Evolutionary conservation across 1,139 yeast genomes (phyloP), one percentile per base, ranked within the genome.

Genomic region (Pichia sp.): DNA sequence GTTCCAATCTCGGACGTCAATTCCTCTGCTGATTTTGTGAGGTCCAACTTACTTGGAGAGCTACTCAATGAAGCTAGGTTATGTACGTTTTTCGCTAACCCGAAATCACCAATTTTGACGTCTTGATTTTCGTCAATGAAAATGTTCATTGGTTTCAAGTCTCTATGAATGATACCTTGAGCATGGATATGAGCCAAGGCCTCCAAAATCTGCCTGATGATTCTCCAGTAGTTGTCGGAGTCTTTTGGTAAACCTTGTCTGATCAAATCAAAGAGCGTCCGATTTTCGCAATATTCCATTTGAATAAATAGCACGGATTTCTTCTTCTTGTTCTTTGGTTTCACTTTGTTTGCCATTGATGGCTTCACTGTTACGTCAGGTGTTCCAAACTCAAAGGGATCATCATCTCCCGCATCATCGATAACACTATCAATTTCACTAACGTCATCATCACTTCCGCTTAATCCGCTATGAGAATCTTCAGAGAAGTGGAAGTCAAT

Each of bases 261-360:
- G 29, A 93, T 91, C 44, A 91, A 64, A 56, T 91, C 95, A 33
- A 74, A 72, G 26, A 93, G 61, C 0, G 98, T 91, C 42, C 85
- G 85, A 52, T 91, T 91, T 51, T 93, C 98, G 61, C 98, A 93
- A 54, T 91, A 93, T 56, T 93, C 98, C 99, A 93, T 93, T 54
- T 93, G 98, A 45, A 93, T 91, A 53, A 66, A 93, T 44, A 69
- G 66, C 29, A 71, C 88, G 61, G 74, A 76, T 50, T 63, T 62
- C 32, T 54, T 51, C 34, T 55, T 55, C 6, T 36, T 30, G 11
- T 16, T 37, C 6, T 15, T 21, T 4, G 19, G 22, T 7, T 8
- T 20, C 2, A 39, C 18, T n/a, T 22, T 35, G 12, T 27, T 29
- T 3, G 27, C n/a, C 2, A 34, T 22, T 13, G n/a, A 10, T 5